These are phyloP conservation scores for Sclerotinia spermophila DNA, from an alignment of 2,329 filamentous ascomycete species.

Conservation along the genomic window DNA sequence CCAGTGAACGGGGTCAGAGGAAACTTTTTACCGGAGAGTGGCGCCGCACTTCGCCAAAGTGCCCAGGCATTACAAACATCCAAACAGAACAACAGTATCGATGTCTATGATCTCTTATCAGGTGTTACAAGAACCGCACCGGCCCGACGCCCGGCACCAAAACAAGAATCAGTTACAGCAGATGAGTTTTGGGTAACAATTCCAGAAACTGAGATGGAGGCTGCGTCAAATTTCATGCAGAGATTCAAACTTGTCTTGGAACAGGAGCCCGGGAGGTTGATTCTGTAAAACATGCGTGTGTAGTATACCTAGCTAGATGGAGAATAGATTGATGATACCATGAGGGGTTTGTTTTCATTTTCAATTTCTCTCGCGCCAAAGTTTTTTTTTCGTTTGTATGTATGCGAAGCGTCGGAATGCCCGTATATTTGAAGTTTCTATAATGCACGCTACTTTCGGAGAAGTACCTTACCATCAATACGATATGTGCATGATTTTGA, in stretches of 20 bases:
- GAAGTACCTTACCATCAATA: not conserved
- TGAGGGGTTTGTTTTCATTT: not conserved
- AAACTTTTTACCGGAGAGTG: constrained; percentile 69
- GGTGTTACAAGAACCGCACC: constrained; percentile 40
- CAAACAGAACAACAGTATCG: constrained; percentile 49
- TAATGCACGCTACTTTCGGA: not conserved
- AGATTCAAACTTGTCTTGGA: constrained; percentile 82
- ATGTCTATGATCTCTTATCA: constrained; percentile 80
- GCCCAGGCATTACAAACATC: constrained; percentile 28
- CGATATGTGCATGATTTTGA: not conserved
- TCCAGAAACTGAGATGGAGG: constrained; percentile 73
- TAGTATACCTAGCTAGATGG: constrained; percentile 22
- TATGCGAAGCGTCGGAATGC: not conserved
- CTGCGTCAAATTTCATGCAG: constrained; percentile 78
- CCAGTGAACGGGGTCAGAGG: constrained; percentile 55
- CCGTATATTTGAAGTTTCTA: not conserved
- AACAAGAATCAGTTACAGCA: constrained; percentile 48
- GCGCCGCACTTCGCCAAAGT: constrained; percentile 44
- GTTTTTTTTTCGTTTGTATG: not conserved
- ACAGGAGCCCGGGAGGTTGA: constrained; percentile 70
- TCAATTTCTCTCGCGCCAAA: not conserved
- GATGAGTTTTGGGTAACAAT: constrained; percentile 84
- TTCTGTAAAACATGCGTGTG: constrained; percentile 47
- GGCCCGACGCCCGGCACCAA: constrained; percentile 31
- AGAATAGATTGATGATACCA: constrained; percentile 24